phyloP scores from a whole-genome alignment of 148 eudicot genomes.

The Camellia japonica region DNA sequence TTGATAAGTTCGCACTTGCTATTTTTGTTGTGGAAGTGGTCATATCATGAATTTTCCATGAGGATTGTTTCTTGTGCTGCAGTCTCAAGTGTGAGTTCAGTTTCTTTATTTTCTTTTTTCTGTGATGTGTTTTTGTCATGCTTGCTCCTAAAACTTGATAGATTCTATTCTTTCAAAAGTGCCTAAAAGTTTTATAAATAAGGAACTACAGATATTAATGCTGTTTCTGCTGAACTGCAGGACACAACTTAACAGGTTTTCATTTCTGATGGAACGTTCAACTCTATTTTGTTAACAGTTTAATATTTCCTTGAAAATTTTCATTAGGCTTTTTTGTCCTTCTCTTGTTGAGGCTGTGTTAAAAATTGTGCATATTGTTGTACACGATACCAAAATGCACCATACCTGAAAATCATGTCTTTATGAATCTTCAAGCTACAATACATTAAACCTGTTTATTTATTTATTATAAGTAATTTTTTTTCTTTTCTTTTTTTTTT shows the following conservation, averaged over 20 bases:
- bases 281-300: not conserved
- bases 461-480: no score
- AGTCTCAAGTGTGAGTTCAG: not conserved
- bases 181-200: not conserved
- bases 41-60: not conserved
- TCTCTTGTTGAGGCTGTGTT: not conserved
- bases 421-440: not conserved
- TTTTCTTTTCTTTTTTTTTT: not conserved
- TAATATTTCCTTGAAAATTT: not conserved
- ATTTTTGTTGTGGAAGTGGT: not conserved
- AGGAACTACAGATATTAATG: not conserved
- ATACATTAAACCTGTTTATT: not conserved
- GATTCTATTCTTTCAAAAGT: not conserved
- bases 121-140: no score
- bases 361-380: conserved; percentile 2
- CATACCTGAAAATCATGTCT: not conserved
- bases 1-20: not conserved
- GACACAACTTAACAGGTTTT: not conserved
- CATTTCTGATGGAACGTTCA: not conserved
- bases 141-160: no score
- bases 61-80: not conserved
- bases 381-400: not conserved
- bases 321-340: not conserved
- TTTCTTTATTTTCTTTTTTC: no score
- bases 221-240: not conserved